phyloP scores from a whole-genome alignment of 495 filamentous ascomycete genomes.

The Penicillium crystallinum region DNA sequence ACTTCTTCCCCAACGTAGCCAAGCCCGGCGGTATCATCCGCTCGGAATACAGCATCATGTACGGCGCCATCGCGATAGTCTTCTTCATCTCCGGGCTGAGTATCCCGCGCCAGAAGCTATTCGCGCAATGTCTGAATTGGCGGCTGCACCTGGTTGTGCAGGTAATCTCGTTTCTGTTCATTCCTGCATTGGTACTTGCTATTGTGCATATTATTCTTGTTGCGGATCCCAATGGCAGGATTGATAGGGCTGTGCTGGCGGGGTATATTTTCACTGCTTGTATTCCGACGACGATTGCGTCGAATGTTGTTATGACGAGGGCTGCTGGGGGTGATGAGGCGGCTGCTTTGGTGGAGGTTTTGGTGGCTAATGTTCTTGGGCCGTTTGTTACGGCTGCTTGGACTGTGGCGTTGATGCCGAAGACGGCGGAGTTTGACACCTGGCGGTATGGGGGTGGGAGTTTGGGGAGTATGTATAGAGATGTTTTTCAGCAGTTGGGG shows the following conservation, averaged over 20 bases:
- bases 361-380: slow-evolving; percentile 50
- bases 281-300: slow-evolving; percentile 55
- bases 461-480: slow-evolving; percentile 45
- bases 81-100: slow-evolving; percentile 53
- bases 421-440: slow-evolving; percentile 35
- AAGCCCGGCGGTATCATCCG: slow-evolving; percentile 48
- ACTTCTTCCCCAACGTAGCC: slow-evolving; percentile 50
- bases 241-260: slow-evolving; percentile 47
- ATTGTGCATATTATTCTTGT: slow-evolving; percentile 45
- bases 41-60: slow-evolving; percentile 50
- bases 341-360: slow-evolving; percentile 49
- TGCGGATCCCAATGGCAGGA: slow-evolving; percentile 34
- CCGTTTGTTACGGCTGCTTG: slow-evolving; percentile 49
- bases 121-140: slow-evolving; percentile 47
- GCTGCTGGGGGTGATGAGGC: slow-evolving; percentile 52
- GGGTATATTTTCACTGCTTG: slow-evolving; percentile 52
- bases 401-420: slow-evolving; percentile 47
- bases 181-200: slow-evolving; percentile 42
- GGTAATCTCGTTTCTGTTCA: slow-evolving; percentile 45
- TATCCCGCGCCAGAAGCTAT: slow-evolving; percentile 47
- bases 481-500: slow-evolving; percentile 49
- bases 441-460: slow-evolving; percentile 42
- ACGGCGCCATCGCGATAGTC: slow-evolving; percentile 49
- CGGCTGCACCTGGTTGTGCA: slow-evolving; percentile 49
- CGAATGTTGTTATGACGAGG: slow-evolving; percentile 55